Evolutionary conservation across 164 flowering plant genomes (phyloP).

Genomic region (Vitis rotundifolia): DNA sequence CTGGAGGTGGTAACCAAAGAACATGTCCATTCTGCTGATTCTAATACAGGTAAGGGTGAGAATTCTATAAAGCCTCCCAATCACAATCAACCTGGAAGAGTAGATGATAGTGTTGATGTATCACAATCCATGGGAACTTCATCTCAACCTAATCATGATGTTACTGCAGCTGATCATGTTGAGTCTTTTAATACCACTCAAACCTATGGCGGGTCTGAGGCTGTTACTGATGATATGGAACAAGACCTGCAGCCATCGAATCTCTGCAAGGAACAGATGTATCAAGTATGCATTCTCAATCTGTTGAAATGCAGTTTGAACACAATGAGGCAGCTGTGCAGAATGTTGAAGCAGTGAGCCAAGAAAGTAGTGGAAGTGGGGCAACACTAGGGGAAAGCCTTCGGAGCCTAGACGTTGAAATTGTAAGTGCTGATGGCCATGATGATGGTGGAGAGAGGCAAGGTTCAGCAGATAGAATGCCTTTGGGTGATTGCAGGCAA

Average conservation of each 20-base stretch:
- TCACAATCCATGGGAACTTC: conserved; percentile 53
- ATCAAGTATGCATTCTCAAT: conserved; percentile 42
- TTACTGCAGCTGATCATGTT: conserved; percentile 38
- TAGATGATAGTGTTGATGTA: conserved; percentile 39
- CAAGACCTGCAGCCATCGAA: conserved; percentile 47
- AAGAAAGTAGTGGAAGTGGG: conserved; percentile 95
- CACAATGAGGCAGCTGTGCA: conserved; percentile 67
- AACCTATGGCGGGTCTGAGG: conserved; percentile 76
- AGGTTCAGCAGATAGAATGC: conserved; percentile 59
- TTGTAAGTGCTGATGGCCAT: conserved; percentile 99
- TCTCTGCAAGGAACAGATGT: conserved; percentile 45
- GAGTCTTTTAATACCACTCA: conserved; percentile 50
- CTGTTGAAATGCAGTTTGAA: conserved; percentile 87
- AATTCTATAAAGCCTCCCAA: conserved; percentile 50
- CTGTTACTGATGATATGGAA: conserved; percentile 90
- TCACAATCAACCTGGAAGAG: conserved; percentile 39
- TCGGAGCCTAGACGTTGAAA: conserved; percentile 95
- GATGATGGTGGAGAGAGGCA: conserved; percentile 97
- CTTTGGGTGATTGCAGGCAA: conserved; percentile 52
- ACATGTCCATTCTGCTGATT: conserved; percentile 67
- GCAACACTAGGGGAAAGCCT: conserved; percentile 97
- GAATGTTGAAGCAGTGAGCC: conserved; percentile 97
- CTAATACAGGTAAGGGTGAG: conserved; percentile 52
- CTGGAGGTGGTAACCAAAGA: conserved; percentile 90
- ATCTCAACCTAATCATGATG: conserved; percentile 52